Conservation (phyloP, 1,284 basidiomycete genomes). For the Malassezia equina region DNA sequence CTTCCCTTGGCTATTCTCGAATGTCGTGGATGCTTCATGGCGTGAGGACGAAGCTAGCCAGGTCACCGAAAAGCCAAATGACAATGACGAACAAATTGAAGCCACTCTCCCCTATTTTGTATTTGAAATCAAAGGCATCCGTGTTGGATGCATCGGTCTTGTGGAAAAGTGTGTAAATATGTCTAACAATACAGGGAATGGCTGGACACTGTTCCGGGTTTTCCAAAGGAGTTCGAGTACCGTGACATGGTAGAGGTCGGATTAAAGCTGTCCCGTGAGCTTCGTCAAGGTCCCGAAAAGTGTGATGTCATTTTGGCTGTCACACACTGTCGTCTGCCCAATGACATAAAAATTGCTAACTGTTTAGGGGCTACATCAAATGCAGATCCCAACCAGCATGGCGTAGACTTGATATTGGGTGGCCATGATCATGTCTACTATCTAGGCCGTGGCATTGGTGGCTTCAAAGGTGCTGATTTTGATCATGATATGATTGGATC, state of each 20-base stretch:
- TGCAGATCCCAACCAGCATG: constrained; percentile 55
- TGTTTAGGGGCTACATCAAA: constrained; percentile 56
- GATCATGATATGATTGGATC: constrained; percentile 58
- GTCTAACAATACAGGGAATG: constrained; percentile 55
- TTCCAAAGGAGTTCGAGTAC: constrained; percentile 61
- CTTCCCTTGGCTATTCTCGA: constrained; percentile 22
- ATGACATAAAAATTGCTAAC: constrained; percentile 54
- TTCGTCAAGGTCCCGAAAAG: constrained; percentile 61
- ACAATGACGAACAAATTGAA: constrained; percentile 41
- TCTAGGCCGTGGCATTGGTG: constrained; percentile 62
- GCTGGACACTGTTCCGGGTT: constrained; percentile 73
- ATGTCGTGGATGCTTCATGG: constrained; percentile 58
- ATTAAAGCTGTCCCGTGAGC: constrained; percentile 55
- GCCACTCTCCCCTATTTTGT: constrained; percentile 52
- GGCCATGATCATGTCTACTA: constrained; percentile 85
- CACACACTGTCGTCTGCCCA: constrained; percentile 66
- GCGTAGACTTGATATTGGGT: constrained; percentile 73
- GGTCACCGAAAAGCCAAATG: constrained; percentile 54
- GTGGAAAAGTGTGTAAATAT: constrained; percentile 60
- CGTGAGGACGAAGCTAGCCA: constrained; percentile 53
- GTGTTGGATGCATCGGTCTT: constrained; percentile 68
- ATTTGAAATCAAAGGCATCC: constrained; percentile 59
- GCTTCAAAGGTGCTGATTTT: constrained; percentile 64
- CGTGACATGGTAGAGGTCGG: constrained; percentile 31
- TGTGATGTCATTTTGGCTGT: constrained; percentile 72